phyloP scores from a whole-genome alignment of 441 rosid genomes.

The Macaranga tanarius region DNA sequence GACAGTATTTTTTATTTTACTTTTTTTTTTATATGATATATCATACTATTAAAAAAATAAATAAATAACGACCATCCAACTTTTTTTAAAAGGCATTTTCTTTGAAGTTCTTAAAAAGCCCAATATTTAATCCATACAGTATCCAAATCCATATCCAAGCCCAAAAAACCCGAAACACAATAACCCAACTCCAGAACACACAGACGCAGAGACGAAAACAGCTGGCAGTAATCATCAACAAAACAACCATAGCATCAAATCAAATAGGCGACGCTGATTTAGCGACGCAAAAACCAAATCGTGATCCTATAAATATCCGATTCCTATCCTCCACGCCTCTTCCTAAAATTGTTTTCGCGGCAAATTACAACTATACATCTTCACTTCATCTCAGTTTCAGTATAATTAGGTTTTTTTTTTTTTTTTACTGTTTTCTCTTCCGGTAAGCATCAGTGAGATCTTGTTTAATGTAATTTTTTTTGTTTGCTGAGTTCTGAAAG shows the following conservation, averaged over 20 bases:
- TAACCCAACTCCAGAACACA: not conserved
- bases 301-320: not conserved
- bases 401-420: not conserved
- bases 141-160: conserved; percentile 2
- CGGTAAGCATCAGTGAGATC: conserved; percentile 1
- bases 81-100: too few relatives aligned
- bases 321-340: not conserved
- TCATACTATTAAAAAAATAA: too few relatives aligned
- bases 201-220: not conserved
- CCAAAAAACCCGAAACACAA: not conserved
- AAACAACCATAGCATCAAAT: not conserved
- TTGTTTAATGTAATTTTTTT: not conserved
- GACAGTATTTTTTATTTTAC: too few relatives aligned
- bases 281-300: too few relatives aligned
- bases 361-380: not conserved
- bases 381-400: not conserved
- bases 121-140: too few relatives aligned
- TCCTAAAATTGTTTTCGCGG: not conserved
- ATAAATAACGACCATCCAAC: too few relatives aligned
- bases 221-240: not conserved
- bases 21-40: too few relatives aligned
- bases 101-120: too few relatives aligned
- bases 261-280: not conserved
- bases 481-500: not conserved
- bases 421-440: not conserved